Percentiles rank a stretch among this genome's conserved stretches.
These are phyloP conservation scores for Botrytis paeoniae DNA, from an alignment of 2,329 filamentous ascomycete species.

Conservation along the genomic window DNA sequence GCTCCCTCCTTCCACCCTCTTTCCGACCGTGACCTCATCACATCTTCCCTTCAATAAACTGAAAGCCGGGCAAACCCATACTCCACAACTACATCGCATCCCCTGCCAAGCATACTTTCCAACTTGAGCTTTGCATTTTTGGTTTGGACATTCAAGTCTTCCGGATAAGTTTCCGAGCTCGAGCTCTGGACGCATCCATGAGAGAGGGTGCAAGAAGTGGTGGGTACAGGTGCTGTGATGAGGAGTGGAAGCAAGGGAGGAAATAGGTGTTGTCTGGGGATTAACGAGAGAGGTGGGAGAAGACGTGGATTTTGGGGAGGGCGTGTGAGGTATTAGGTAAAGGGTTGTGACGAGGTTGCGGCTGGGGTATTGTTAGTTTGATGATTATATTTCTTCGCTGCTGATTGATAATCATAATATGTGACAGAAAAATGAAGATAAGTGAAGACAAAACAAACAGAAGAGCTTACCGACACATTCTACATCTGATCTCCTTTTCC, in stretches of 20 bases:
- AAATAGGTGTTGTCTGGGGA: slow-evolving; percentile 24
- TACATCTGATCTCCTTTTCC: slow-evolving; percentile 69
- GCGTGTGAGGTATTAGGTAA: slow-evolving; percentile 54
- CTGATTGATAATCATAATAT: neutral
- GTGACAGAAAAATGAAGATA: neutral
- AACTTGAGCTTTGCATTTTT: slow-evolving; percentile 75
- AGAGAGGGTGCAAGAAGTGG: slow-evolving; percentile 85
- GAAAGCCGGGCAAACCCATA: slow-evolving; percentile 89
- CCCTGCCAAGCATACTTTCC: slow-evolving; percentile 97
- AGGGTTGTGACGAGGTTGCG: slow-evolving; percentile 59
- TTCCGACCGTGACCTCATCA: slow-evolving; percentile 54
- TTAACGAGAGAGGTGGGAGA: slow-evolving; percentile 21
- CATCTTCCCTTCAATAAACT: slow-evolving; percentile 79
- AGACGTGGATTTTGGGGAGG: slow-evolving; percentile 38
- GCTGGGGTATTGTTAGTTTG: slow-evolving; percentile 21
- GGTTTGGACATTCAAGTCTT: slow-evolving; percentile 76
- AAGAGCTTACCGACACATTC: slow-evolving; percentile 70
- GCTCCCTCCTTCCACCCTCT: slow-evolving; percentile 20
- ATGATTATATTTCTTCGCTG: neutral
- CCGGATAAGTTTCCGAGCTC: slow-evolving; percentile 80
- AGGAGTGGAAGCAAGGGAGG: slow-evolving; percentile 31
- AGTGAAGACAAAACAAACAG: neutral
- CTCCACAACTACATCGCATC: slow-evolving; percentile 84
- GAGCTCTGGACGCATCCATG: slow-evolving; percentile 88
- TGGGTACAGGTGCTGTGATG: slow-evolving; percentile 63